Evolutionary conservation across 2,329 filamentous ascomycete species (phyloP).

Genomic region (Didymella lethalis): DNA sequence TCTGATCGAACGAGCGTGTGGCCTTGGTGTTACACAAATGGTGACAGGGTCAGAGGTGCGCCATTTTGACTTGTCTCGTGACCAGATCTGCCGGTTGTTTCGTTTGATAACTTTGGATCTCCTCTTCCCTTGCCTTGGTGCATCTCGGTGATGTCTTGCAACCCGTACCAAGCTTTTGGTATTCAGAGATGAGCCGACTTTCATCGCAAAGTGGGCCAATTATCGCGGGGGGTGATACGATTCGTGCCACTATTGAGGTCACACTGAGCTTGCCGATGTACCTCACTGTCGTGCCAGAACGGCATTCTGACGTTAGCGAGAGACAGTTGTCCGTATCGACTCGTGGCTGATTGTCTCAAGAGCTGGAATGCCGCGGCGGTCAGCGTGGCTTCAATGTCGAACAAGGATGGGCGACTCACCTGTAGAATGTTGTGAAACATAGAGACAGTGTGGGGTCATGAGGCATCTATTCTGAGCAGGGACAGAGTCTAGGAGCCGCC

Average conservation of each 20-base stretch:
- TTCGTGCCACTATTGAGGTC: constrained; percentile 6
- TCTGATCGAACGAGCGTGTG: constrained; percentile 7
- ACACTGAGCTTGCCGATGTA: constrained; percentile 19
- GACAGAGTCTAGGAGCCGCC: not conserved
- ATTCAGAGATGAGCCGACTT: not conserved
- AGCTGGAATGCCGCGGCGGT: constrained; percentile 20
- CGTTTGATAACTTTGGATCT: constrained; percentile 17
- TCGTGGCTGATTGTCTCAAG: constrained; percentile 14
- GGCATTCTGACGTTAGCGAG: constrained; percentile 17
- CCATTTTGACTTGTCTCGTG: constrained; percentile 16
- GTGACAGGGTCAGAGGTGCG: constrained; percentile 24
- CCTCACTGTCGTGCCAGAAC: constrained; percentile 21
- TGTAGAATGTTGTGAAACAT: constrained; percentile 4
- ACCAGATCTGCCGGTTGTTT: constrained; percentile 24
- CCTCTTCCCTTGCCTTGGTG: constrained; percentile 12
- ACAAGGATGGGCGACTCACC: constrained; percentile 6
- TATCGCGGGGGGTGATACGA: not conserved
- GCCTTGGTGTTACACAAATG: constrained; percentile 24
- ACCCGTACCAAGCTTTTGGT: not conserved
- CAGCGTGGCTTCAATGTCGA: constrained; percentile 14
- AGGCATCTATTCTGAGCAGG: not conserved
- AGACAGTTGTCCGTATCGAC: constrained; percentile 17
- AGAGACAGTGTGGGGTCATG: not conserved
- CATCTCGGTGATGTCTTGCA: constrained; percentile 12
- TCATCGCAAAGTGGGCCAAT: constrained; percentile 8